Evolutionary conservation across 2,329 filamentous ascomycete genomes (phyloP).

Genomic region (Penicillium expansum): DNA sequence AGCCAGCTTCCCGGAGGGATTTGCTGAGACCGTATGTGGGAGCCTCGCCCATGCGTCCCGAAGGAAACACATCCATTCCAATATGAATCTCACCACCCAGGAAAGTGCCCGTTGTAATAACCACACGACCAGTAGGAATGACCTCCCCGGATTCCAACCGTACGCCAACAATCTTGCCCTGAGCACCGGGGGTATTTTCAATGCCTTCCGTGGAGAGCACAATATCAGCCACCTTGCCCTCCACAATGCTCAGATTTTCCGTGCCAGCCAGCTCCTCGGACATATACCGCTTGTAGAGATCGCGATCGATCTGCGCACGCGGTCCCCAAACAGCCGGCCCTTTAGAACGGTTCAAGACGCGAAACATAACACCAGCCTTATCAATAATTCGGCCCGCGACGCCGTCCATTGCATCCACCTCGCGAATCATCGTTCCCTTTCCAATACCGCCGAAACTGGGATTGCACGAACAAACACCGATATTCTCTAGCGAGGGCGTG

Average conservation of each 20-base stretch:
- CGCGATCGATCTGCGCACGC: slow-evolving; percentile 89
- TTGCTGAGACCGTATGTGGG: slow-evolving; percentile 91
- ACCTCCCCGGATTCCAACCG: slow-evolving; percentile 83
- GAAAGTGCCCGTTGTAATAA: slow-evolving; percentile 97
- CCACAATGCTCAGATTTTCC: slow-evolving; percentile 73
- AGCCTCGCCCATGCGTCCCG: slow-evolving; percentile 89
- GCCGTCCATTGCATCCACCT: slow-evolving; percentile 92
- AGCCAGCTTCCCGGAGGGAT: slow-evolving; percentile 82
- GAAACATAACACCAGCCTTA: slow-evolving; percentile 92
- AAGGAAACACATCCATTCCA: slow-evolving; percentile 76
- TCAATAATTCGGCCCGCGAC: slow-evolving; percentile 85
- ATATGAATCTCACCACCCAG: slow-evolving; percentile 96
- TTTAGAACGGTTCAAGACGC: slow-evolving; percentile 81
- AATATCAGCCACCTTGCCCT: slow-evolving; percentile 90
- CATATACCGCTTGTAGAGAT: slow-evolving; percentile 88
- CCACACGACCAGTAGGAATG: slow-evolving; percentile 73
- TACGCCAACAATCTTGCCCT: slow-evolving; percentile 78
- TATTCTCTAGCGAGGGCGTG: slow-evolving; percentile 82
- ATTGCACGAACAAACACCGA: slow-evolving; percentile 95
- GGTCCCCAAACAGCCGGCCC: slow-evolving; percentile 97
- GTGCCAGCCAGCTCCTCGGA: slow-evolving; percentile 76
- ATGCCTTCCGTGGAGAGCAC: slow-evolving; percentile 61
- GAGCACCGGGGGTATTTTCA: slow-evolving; percentile 49
- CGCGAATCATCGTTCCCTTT: slow-evolving; percentile 92
- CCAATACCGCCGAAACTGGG: slow-evolving; percentile 98